These are phyloP conservation scores for Rhizophlyctis rosea DNA, from an alignment of 192 early-diverging fungal genomes.

Conservation along the genomic window DNA sequence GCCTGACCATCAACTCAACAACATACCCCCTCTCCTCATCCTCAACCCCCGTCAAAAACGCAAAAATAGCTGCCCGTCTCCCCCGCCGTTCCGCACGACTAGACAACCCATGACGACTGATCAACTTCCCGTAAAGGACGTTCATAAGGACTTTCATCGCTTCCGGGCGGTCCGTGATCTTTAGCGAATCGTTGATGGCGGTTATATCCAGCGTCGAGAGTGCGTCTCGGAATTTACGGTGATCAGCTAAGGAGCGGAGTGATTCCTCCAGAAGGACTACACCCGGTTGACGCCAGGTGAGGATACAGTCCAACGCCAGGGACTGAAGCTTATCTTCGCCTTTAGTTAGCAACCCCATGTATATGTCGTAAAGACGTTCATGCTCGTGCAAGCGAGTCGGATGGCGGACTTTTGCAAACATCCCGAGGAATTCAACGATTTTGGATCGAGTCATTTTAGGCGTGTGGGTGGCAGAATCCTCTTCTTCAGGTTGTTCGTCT, in stretches of 20 bases:
- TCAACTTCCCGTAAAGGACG: constrained; percentile 88
- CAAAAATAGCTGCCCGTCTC: constrained; percentile 79
- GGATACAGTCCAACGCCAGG: constrained; percentile 76
- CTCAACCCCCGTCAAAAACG: constrained; percentile 69
- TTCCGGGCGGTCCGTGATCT: constrained; percentile 62
- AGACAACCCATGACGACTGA: constrained; percentile 75
- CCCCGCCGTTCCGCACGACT: constrained; percentile 64
- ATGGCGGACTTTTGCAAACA: constrained; percentile 68
- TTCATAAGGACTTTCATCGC: constrained; percentile 76
- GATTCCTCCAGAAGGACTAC: constrained; percentile 73
- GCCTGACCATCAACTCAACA: constrained; percentile 76
- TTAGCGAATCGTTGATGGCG: constrained; percentile 48
- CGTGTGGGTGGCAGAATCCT: constrained; percentile 22
- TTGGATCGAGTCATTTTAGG: constrained; percentile 16
- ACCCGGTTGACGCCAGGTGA: constrained; percentile 72
- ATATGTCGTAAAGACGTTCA: constrained; percentile 55
- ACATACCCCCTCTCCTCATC: constrained; percentile 67
- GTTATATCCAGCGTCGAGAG: constrained; percentile 74
- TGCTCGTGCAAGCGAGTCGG: constrained; percentile 54
- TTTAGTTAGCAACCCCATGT: constrained; percentile 71
- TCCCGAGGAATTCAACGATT: constrained; percentile 53
- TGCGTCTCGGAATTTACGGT: constrained; percentile 88
- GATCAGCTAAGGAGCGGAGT: constrained; percentile 73
- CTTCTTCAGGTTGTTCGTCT: constrained; percentile 38
- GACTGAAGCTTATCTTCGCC: constrained; percentile 79